A percentile compares a stretch with the other conserved stretches of the same genome.
Evolutionary conservation across 257 asterid species (phyloP).

Genomic region (Solanum megistacrolobum): DNA sequence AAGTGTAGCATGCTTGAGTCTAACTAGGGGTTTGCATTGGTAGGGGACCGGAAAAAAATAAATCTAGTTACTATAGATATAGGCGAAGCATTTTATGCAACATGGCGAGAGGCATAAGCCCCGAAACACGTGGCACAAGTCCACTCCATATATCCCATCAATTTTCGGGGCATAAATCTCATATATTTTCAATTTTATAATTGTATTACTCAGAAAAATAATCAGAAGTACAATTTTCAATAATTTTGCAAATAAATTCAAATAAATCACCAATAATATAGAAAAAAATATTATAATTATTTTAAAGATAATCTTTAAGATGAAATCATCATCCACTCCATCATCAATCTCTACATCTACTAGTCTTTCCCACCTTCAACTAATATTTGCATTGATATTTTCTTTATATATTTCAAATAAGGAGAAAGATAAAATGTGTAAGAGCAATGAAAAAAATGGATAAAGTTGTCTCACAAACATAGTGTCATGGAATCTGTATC

Average conservation of each 20-base stretch:
- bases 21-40: neutral
- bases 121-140: no score
- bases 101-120: no score
- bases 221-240: neutral
- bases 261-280: neutral
- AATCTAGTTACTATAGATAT: neutral
- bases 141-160: no score
- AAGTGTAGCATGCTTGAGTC: neutral
- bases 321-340: neutral
- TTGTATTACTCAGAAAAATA: neutral
- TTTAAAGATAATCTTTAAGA: neutral
- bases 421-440: neutral
- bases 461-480: neutral
- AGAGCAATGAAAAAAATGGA: neutral
- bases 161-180: neutral
- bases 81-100: neutral
- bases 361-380: neutral
- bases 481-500: neutral
- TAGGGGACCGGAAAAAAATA: neutral
- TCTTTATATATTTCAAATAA: neutral
- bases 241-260: neutral
- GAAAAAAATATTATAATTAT: no score
- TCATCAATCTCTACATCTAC: neutral
- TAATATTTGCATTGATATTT: neutral
- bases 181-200: neutral